phyloP scores from a whole-genome alignment of 305 asterid species.

The Stenogyne calaminthoides region DNA sequence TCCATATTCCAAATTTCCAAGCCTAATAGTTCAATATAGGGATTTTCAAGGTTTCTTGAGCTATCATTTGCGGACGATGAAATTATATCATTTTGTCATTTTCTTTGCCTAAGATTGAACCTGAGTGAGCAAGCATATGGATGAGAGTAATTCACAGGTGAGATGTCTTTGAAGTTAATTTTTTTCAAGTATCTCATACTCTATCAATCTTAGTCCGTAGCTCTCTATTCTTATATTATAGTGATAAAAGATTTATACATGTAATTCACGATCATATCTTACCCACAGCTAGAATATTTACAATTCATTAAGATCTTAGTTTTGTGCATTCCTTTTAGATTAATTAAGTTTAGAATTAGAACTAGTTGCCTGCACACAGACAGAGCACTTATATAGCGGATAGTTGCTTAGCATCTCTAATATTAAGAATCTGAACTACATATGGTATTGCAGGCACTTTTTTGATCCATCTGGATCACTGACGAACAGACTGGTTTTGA shows the following conservation, averaged over 20 bases:
- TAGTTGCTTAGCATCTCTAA: constrained; percentile 50
- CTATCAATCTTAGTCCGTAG: constrained; percentile 22
- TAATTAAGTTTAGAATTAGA: constrained; percentile 28
- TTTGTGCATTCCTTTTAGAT: constrained; percentile 26
- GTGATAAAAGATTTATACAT: constrained; percentile 18
- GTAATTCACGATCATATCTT: constrained; percentile 25
- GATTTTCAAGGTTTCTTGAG: constrained; percentile 40
- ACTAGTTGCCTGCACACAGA: constrained; percentile 30
- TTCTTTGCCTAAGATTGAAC: constrained; percentile 45
- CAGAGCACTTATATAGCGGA: constrained; percentile 34
- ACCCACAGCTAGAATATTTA: constrained; percentile 11
- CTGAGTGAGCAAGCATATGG: constrained; percentile 49
- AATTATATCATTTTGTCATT: constrained; percentile 37
- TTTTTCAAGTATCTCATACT: constrained; percentile 17
- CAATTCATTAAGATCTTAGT: constrained; percentile 20
- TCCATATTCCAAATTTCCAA: constrained; percentile 35
- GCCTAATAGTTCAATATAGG: constrained; percentile 48
- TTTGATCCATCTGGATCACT: constrained; percentile 50
- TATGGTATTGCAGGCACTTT: constrained; percentile 66
- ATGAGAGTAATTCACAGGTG: constrained; percentile 44
- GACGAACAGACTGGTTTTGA: constrained; percentile 59
- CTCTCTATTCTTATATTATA: constrained; percentile 18
- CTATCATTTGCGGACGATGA: constrained; percentile 40
- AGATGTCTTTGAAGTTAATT: constrained; percentile 31
- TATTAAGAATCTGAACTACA: constrained; percentile 49